These are phyloP conservation scores for Bacidia gigantensis DNA, from an alignment of 495 filamentous ascomycete genomes.

Conservation along the genomic window DNA sequence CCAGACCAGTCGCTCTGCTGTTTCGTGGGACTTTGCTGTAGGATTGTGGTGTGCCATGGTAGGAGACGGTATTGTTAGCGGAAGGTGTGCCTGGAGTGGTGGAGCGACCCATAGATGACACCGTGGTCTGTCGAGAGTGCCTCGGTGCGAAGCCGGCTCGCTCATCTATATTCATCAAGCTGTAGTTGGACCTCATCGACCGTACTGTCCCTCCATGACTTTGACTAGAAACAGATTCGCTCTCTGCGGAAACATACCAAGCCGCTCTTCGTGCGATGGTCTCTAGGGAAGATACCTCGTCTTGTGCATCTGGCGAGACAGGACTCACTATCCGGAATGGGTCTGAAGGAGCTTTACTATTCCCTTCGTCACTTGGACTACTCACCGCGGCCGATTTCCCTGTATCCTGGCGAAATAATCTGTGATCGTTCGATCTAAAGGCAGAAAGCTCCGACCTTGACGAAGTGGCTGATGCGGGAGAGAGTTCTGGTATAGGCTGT, in stretches of 20 bases:
- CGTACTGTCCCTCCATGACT: background rate
- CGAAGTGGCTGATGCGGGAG: background rate
- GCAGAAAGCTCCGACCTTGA: background rate
- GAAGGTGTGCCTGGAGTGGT: background rate
- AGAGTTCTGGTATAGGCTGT: background rate
- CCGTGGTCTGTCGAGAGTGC: background rate
- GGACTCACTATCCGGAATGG: constrained; percentile 8
- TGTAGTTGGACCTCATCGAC: background rate
- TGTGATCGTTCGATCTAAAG: background rate
- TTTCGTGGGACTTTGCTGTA: background rate
- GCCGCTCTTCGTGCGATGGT: constrained; percentile 7
- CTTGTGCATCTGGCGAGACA: background rate
- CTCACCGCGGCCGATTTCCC: constrained; percentile 2
- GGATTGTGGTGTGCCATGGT: background rate
- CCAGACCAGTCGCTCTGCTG: background rate
- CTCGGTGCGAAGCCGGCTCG: background rate
- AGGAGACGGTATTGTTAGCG: background rate
- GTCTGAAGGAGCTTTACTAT: background rate
- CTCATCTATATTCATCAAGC: background rate
- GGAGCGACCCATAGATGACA: background rate
- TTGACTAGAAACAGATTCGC: constrained; percentile 1
- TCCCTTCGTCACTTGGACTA: constrained; percentile 6
- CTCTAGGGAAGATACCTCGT: constrained; percentile 4
- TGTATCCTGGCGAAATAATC: background rate
- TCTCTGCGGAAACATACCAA: constrained; percentile 1